Base-by-base conservation (phyloP, 441 rosid species). In the Metrosideros polymorpha region DNA sequence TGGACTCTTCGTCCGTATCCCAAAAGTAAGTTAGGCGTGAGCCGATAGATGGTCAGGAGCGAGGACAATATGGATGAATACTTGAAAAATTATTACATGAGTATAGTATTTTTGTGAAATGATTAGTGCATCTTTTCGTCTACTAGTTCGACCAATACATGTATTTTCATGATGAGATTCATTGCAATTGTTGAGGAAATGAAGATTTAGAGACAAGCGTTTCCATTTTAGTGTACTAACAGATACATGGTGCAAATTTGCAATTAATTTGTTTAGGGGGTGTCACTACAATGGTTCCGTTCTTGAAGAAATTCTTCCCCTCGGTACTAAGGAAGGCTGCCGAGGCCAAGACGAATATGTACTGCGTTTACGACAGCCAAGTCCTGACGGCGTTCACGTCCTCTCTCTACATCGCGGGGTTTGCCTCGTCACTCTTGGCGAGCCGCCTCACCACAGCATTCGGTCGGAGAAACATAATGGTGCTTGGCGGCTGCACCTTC, bases 241-340 rank as follows among this genome's bases (percentile, higher is more conserved):
- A 15, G 27, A 50, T 19, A 50, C 25, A 22, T 66, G 2, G 32
- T 15, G 35, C 24, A 25, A 77, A 35, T 22, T 66, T 52, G 61
- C 3, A 55, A 51, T 27, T 13, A 5, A 13, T 84, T 9, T 87
- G 43, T 29, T 32, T 89, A 96, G 97, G 98, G 6, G 97, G 98
- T 42, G 99, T 95, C 27, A 96, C 97, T 15, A 95, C 98, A 12
- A 96, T 96, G 98, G 87, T n/a, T 66, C 95, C 99, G 32, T 96
- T 96, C 91, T 93, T 96, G 50, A 76, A 87, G 51, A 93, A 95
- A 79, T 95, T 95, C 86, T 96, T 96, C 88, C 98, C 98, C 84
- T 82, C 93, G 4, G 90, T 95, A 77, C 59, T 94, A 51, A 87
- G 51, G 88, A 94, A 94, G 85, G 87, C 91, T 25, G 85, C 94